Evolutionary conservation across 2,329 filamentous ascomycete species (phyloP), one percentile per base, ranked within the genome.

Genomic region (Gnomoniopsis sp.): DNA sequence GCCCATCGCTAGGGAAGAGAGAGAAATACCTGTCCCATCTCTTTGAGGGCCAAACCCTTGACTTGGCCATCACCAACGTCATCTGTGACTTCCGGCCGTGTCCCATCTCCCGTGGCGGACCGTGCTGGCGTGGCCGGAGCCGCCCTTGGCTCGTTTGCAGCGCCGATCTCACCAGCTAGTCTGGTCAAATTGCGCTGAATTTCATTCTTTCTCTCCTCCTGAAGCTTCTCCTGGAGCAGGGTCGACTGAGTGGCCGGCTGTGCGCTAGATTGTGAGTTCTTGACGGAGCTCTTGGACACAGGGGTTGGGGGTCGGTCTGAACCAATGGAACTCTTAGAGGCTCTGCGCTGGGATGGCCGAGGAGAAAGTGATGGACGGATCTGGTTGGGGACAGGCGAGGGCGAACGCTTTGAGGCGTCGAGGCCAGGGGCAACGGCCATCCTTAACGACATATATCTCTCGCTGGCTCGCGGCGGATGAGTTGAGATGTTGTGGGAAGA

Each of bases 21-120:
- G 15, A 17, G 38, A 15, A 23, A 34, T 72, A 87, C 84, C 74
- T 85, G 78, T 69, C 90, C 87, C 76, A 88, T 86, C 65, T 89
- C 87, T 67, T 88, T 87, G 7, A 85, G 74, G 2, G 87, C 86
- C 71, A 88, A 76, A 3, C 79, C 79, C 63, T 80, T 84, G 63
- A 79, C 79, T 65, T 75, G 79, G 12, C 70, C 63, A 10, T 68
- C 57, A 10, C 82, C 79, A 7, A 64, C 59, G 8, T 68, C 74
- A 22, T 70, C 69, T 54, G 76, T 78, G 1, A 78, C 80, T n/a
- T 69, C 69, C 1, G 79, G 78, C 8, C 76, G 73, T 38, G 69
- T 72, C 30, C 69, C 70, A 22, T 74, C 75, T 0, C 69, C 64
- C 0, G 67, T 67, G 12, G 57, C 70, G 65, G 60, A 71, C 58